phyloP scores from a whole-genome alignment of 2,329 filamentous ascomycete genomes.

The Hansfordia pulvinata region DNA sequence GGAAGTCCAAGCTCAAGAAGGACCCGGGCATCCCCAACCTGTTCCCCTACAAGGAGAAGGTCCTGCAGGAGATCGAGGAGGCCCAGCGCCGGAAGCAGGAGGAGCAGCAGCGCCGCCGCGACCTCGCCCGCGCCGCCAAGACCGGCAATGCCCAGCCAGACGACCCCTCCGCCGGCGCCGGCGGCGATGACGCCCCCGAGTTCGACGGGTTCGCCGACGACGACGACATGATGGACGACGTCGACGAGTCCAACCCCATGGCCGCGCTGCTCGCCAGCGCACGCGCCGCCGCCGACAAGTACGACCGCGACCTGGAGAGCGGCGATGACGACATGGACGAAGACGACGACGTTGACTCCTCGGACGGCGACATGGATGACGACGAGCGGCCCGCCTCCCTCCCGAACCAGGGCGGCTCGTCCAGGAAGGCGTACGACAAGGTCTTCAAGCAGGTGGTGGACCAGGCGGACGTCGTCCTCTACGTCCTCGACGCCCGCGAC shows the following conservation, averaged over 20 bases:
- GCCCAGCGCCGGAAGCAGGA: constrained; percentile 69
- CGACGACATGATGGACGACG: constrained; percentile 40
- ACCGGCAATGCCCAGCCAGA: no score
- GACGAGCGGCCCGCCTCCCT: constrained; percentile 34
- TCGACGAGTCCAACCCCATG: constrained; percentile 71
- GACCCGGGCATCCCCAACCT: constrained; percentile 95
- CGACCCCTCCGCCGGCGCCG: constrained; percentile 24
- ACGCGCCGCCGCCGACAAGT: constrained; percentile 61
- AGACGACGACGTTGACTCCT: constrained; percentile 22
- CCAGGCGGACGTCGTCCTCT: constrained; percentile 78
- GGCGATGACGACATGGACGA: constrained; percentile 47
- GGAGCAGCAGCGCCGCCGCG: constrained; percentile 55
- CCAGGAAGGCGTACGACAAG: constrained; percentile 84
- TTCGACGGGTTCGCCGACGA: constrained; percentile 33
- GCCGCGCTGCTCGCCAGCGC: constrained; percentile 82
- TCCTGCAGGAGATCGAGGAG: constrained; percentile 90
- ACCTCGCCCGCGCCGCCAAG: constrained; percentile 56
- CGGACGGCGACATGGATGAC: constrained; percentile 28
- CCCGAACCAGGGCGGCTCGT: constrained; percentile 42
- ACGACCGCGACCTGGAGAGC: constrained; percentile 50
- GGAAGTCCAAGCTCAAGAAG: constrained; percentile 90
- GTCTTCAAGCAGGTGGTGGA: constrained; percentile 90
- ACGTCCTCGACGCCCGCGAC: constrained; percentile 85
- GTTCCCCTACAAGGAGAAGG: constrained; percentile 94
- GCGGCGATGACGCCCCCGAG: constrained; percentile 29